Evolutionary conservation across 2,329 filamentous ascomycete species (phyloP).

Genomic region (Verticillium zaregamsianum): DNA sequence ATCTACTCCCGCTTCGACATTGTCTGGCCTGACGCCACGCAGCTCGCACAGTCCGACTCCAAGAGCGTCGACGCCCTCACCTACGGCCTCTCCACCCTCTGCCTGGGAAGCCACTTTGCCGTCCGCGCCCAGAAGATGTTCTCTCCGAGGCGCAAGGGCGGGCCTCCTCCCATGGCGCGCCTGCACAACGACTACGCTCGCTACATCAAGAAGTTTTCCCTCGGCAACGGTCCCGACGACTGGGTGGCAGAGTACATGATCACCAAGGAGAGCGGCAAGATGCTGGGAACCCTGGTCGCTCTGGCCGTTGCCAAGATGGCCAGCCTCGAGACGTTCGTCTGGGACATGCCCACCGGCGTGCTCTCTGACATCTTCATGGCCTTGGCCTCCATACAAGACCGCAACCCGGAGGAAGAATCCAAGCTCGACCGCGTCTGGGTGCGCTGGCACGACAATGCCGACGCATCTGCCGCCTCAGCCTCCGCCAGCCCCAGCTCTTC

Average conservation of each 20-base stretch:
- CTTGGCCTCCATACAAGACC: constrained; percentile 65
- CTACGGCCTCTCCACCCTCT: constrained; percentile 75
- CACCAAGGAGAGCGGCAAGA: constrained; percentile 78
- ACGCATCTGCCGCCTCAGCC: constrained; percentile 29
- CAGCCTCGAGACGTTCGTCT: constrained; percentile 76
- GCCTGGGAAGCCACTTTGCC: constrained; percentile 56
- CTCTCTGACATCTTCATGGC: constrained; percentile 78
- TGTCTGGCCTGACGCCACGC: constrained; percentile 71
- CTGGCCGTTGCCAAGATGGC: constrained; percentile 77
- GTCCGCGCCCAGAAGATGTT: constrained; percentile 30
- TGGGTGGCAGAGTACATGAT: constrained; percentile 82
- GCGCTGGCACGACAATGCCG: constrained; percentile 75
- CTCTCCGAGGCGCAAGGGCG: constrained; percentile 9
- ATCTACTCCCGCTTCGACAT: constrained; percentile 87
- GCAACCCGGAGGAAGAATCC: constrained; percentile 52
- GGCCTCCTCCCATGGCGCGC: constrained; percentile 1
- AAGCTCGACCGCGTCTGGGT: constrained; percentile 74
- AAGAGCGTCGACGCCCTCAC: constrained; percentile 78
- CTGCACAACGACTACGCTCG: constrained; percentile 66
- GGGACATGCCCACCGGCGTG: constrained; percentile 87
- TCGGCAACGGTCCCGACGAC: constrained; percentile 74
- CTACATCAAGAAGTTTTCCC: constrained; percentile 76
- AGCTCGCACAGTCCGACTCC: constrained; percentile 58
- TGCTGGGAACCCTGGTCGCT: constrained; percentile 80
- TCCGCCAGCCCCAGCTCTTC: constrained; percentile 21